Base-by-base conservation (phyloP, 257 asterid genomes). In the Salvia splendens region DNA sequence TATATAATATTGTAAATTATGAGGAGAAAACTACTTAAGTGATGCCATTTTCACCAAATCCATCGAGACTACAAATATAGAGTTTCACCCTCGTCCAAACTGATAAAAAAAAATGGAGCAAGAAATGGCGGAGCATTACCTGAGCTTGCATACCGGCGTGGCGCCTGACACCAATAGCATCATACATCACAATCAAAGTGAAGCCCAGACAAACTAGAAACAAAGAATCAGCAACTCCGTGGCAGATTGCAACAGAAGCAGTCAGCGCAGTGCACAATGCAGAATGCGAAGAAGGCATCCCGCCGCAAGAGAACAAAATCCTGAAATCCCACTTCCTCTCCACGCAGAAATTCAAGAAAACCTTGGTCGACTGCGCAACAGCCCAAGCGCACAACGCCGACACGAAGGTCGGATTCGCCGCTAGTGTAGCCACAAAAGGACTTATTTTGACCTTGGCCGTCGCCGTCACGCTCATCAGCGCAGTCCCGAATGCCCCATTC, bases 101-200 rank as follows among this genome's bases (percentile, higher is more conserved):
- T 38, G 42, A 38, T 6, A 38, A 5, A 38, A 38, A 5, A 38
- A 1, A 38, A 12, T 9, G 5, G 68, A 60, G 41, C 47, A 58
- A 7, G 1, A 52, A 64, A 8, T 35, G 52, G 40, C 5, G n/a
- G 54, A 28, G 5, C 20, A 54, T 43, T 76, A 85, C 96, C 96
- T 92, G 79, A 47, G 96, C 98, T 72, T 91, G 97, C 89, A 91
- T 86, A 36, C 97, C 97, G 3, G 97, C 97, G 65, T 91, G 97
- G 38, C 96, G 83, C 56, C 97, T 78, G 3, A 92, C 95, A 32
- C 96, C 96, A 20, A 85, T 87, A 42, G 98, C 96, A 78, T 92
- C 96, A 59, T 87, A 87, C 96, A 92, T 89, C n/a, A 92, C 95
- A 76, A 87, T 87, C 88, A 89, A 81, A 77, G 86, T 87, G 54